phyloP scores from a whole-genome alignment of 345 rosid species.

The Moricandia arvensis region DNA sequence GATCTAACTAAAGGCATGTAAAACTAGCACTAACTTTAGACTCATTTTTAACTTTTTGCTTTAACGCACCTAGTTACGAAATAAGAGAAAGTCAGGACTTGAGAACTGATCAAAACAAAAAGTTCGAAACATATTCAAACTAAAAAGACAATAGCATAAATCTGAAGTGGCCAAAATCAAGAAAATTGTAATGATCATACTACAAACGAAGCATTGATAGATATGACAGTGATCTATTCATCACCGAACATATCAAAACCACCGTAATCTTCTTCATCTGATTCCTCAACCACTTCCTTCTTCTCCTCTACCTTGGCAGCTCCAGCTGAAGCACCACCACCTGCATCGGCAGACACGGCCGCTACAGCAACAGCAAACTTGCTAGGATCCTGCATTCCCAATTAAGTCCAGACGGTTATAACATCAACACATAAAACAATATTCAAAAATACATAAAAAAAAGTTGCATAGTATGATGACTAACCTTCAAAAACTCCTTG shows the following conservation, averaged over 20 bases:
- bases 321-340: constrained; percentile 28
- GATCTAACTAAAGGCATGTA: too few species aligned
- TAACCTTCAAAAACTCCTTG: constrained; percentile 80
- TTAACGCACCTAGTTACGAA: too few species aligned
- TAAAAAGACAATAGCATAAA: constrained; percentile 5
- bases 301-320: constrained; percentile 38
- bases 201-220: constrained; percentile 6
- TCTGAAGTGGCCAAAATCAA: constrained; percentile 12
- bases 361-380: constrained; percentile 41
- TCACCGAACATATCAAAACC: constrained; percentile 38
- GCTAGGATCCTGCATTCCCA: constrained; percentile 36
- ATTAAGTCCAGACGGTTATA: neutral
- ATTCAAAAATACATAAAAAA: neutral
- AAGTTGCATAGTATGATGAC: neutral
- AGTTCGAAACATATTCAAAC: neutral
- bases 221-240: constrained; percentile 6
- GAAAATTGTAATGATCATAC: constrained; percentile 2
- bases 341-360: constrained; percentile 28
- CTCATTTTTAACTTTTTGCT: too few species aligned
- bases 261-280: constrained; percentile 42
- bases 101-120: neutral
- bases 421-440: neutral
- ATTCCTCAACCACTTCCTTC: constrained; percentile 32
- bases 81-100: too few species aligned
- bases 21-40: too few species aligned